Evolutionary conservation across 2,329 filamentous ascomycete species (phyloP), one percentile per base, ranked within the genome.

Genomic region (Xylaria sp.): DNA sequence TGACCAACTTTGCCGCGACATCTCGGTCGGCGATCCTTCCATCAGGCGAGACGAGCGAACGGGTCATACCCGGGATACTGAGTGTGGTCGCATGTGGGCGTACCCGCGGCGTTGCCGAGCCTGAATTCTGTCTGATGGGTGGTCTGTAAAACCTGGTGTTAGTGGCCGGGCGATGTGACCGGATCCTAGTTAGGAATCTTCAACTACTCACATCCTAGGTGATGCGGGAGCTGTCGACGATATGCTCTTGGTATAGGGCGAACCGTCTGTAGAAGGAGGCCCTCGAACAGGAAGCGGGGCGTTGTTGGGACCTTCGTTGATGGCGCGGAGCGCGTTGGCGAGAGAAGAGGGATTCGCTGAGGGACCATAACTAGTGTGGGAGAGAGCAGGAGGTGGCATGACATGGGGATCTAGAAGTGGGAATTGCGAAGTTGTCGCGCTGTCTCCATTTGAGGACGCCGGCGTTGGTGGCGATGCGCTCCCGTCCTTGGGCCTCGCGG

Each of bases 61-160:
- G 92, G 67, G 96, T 99, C 84, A 99, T 90, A 72, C 96, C 96
- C 65, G 96, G 96, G 68, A 99, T 97, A 79, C 97, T 97, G 75
- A 98, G 90, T 15, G 96, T 97, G 18, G 96, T 98, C 10, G 96
- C 94, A 80, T 97, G 93, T 25, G 90, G 87, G 72, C 91, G 89
- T 57, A 93, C 87, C 71, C 92, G 87, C 32, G 94, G 94, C 6
- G 94, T 97, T 30, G 90, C 89, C 59, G 85, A 86, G 66, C 91
- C 91, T 12, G 93, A 96, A 75, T 91, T 92, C 76, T 92, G 90
- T 76, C 91, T 84, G 68, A 90, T 80, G 1, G 91, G 89, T 58
- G 87, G 87, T 74, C 91, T 93, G 74, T n/a, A 53, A 56, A 34
- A 56, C 60, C 20, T 45, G 56, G 57, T 68, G 71, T 73, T 53